Percentiles rank a stretch among this genome's conserved stretches.
These are phyloP conservation scores for Globisporangium nunn DNA, from an alignment of 352 stramenopile species.

Conservation along the genomic window DNA sequence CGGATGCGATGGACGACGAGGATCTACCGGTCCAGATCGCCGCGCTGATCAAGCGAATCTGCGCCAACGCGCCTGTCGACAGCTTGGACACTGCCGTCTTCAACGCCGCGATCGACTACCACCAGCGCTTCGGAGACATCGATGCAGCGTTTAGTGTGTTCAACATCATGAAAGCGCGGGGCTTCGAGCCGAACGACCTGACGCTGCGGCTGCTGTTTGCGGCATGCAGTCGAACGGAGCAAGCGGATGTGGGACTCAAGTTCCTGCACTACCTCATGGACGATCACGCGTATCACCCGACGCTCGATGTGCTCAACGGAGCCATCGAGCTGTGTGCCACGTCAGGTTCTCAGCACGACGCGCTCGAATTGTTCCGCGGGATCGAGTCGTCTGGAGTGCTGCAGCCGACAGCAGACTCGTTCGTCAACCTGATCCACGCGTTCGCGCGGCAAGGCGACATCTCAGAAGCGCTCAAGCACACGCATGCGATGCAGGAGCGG, in stretches of 20 bases:
- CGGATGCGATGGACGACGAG: constrained; percentile 15
- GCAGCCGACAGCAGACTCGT: constrained; percentile 30
- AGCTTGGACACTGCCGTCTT: constrained; percentile 44
- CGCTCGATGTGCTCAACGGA: constrained; percentile 39
- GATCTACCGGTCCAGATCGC: constrained; percentile 17
- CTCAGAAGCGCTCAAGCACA: constrained; percentile 25
- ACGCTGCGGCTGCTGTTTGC: constrained; percentile 59
- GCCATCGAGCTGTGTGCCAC: constrained; percentile 44
- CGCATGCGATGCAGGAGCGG: constrained; percentile 33
- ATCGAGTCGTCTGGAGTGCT: constrained; percentile 34
- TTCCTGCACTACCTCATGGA: constrained; percentile 62
- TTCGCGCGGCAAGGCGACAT: constrained; percentile 49
- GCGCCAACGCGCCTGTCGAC: constrained; percentile 23
- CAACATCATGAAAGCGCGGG: constrained; percentile 47
- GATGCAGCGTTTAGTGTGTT: constrained; percentile 45
- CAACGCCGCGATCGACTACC: constrained; percentile 63
- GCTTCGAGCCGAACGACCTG: constrained; percentile 30
- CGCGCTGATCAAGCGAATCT: constrained; percentile 39
- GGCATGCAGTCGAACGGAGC: constrained; percentile 30
- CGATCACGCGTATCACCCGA: constrained; percentile 28
- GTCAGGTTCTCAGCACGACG: constrained; percentile 33
- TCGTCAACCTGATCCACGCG: constrained; percentile 40
- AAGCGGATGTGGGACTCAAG: constrained; percentile 42
- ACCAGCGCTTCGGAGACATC: constrained; percentile 39
- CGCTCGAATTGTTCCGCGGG: constrained; percentile 41